phyloP scores from a whole-genome alignment of 1,139 yeast species.

The Arxiozyma bovina region DNA sequence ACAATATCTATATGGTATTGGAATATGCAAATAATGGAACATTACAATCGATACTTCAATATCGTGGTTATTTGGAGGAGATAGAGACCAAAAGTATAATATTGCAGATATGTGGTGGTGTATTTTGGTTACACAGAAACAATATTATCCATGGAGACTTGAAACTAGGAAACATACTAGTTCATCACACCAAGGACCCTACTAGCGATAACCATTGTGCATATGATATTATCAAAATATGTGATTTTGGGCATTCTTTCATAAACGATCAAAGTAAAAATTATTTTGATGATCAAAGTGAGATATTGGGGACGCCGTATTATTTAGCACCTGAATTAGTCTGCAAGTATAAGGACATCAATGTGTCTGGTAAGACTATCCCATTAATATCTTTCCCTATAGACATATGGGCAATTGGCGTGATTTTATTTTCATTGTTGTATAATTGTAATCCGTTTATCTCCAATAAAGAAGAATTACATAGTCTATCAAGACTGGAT shows the following conservation, averaged over 20 bases:
- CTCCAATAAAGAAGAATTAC: slow-evolving; percentile 33
- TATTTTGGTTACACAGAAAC: slow-evolving; percentile 8
- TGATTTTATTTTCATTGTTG: slow-evolving; percentile 66
- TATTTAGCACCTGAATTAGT: slow-evolving; percentile 10
- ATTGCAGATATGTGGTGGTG: slow-evolving; percentile 8
- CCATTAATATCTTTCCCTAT: slow-evolving; percentile 7
- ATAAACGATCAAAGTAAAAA: neutral
- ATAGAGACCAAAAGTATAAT: slow-evolving; percentile 5
- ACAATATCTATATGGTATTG: slow-evolving; percentile 5
- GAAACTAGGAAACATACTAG: slow-evolving; percentile 8
- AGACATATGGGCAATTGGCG: slow-evolving; percentile 89
- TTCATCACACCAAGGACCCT: neutral
- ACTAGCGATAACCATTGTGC: neutral
- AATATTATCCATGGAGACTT: slow-evolving; percentile 11
- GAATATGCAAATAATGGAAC: slow-evolving; percentile 8
- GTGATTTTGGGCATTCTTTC: slow-evolving; percentile 13
- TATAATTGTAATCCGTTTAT: slow-evolving; percentile 71
- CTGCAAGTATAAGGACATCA: slow-evolving; percentile 1
- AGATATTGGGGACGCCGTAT: slow-evolving; percentile 10
- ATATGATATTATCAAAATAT: slow-evolving; percentile 4
- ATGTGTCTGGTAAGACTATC: slow-evolving; percentile 2
- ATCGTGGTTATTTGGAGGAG: slow-evolving; percentile 1
- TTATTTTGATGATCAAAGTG: neutral
- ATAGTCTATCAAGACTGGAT: neutral
- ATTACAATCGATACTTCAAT: slow-evolving; percentile 4